Evolutionary conservation across 1,284 basidiomycete species (phyloP).

Genomic region (Cutaneotrichosporon cutaneum): DNA sequence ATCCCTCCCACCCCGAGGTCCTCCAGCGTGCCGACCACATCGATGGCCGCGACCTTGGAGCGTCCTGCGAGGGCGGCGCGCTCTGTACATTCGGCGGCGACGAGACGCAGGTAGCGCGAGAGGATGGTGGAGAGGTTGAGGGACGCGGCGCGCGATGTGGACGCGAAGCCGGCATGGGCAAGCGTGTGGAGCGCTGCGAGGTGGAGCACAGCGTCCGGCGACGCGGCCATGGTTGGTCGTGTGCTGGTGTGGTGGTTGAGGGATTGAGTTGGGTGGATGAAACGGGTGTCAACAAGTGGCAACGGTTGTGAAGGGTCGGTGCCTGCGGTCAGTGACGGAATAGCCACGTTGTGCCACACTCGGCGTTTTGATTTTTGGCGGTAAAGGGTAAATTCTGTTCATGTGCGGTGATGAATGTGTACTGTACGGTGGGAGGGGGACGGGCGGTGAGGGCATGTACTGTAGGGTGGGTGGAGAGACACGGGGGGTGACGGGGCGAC

Average conservation of each 20-base stretch:
- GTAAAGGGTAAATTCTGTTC: too few species aligned
- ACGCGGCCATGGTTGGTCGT: slow-evolving; percentile 28
- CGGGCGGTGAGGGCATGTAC: background rate
- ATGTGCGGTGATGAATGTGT: too few species aligned
- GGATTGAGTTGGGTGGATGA: background rate
- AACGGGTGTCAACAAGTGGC: slow-evolving; percentile 11
- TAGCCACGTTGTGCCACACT: slow-evolving; percentile 4
- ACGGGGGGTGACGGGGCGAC: too few species aligned
- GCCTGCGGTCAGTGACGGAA: background rate
- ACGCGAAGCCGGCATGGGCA: slow-evolving; percentile 45
- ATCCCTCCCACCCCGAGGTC: slow-evolving; percentile 40
- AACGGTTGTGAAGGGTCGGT: background rate
- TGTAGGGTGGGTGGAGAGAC: background rate
- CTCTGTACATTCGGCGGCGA: slow-evolving; percentile 41
- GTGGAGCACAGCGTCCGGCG: slow-evolving; percentile 47
- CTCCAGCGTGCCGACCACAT: slow-evolving; percentile 43
- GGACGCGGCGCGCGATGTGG: slow-evolving; percentile 44
- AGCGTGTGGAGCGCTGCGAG: slow-evolving; percentile 45
- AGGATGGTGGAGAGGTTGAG: slow-evolving; percentile 41
- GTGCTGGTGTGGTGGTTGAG: background rate
- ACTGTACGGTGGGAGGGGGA: background rate
- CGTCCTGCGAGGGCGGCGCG: slow-evolving; percentile 43
- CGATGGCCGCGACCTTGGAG: slow-evolving; percentile 41
- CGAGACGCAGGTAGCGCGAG: slow-evolving; percentile 38
- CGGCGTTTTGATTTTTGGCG: too few species aligned